A percentile compares a stretch with the other conserved stretches of the same genome.
Evolutionary conservation across 164 flowering plant genomes (phyloP).

Genomic region (Piper betle): DNA sequence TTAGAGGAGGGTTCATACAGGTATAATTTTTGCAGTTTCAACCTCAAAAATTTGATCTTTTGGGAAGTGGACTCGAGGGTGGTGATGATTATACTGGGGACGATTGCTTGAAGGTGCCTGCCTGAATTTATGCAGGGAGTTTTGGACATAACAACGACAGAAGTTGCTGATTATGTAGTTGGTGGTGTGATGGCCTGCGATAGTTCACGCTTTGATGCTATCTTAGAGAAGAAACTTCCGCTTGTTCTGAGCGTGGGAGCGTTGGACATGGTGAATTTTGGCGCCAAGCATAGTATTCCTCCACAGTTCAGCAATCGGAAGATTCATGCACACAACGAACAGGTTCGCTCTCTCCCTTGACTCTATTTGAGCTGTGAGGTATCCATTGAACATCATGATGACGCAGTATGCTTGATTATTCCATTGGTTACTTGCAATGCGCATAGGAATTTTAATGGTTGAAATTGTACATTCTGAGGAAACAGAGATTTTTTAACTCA

Average conservation of each 20-base stretch:
- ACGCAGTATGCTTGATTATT: no score
- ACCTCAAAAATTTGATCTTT: no score
- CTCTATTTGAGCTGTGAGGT: no score
- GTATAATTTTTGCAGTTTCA: slow-evolving; percentile 18
- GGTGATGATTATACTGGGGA: background rate
- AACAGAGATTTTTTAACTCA: no score
- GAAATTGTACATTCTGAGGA: no score
- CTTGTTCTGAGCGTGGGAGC: slow-evolving; percentile 83
- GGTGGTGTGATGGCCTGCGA: slow-evolving; percentile 99
- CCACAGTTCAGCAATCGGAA: slow-evolving; percentile 43
- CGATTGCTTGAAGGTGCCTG: background rate
- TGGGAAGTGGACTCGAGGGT: no score
- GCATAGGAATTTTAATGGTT: no score
- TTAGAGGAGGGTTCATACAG: slow-evolving; percentile 76
- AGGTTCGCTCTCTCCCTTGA: slow-evolving; percentile 28
- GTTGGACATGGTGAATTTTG: slow-evolving; percentile 94
- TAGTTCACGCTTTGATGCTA: slow-evolving; percentile 75
- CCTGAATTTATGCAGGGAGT: slow-evolving; percentile 43
- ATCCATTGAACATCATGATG: background rate
- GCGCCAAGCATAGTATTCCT: slow-evolving; percentile 65
- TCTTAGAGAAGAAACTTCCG: slow-evolving; percentile 66
- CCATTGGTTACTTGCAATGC: no score
- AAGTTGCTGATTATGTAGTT: slow-evolving; percentile 85
- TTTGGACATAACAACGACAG: slow-evolving; percentile 90
- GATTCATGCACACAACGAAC: slow-evolving; percentile 64